A percentile compares a stretch with the other conserved stretches of the same genome.
Conservation (phyloP, 257 asterid genomes). For the Jacaranda copaia region DNA sequence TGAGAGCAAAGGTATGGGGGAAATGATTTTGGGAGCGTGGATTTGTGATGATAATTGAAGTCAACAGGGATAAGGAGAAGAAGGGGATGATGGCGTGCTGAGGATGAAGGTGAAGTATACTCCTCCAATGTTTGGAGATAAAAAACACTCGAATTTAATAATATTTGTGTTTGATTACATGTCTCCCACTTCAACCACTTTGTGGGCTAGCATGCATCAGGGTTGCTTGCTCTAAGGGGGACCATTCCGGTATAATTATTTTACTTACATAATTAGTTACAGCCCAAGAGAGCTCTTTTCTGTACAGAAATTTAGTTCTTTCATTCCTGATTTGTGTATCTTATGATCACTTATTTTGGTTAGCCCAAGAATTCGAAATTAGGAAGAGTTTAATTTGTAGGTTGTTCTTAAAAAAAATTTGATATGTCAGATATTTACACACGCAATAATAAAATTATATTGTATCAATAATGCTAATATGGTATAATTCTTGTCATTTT, state of each 20-base stretch:
- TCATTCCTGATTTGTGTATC: neutral
- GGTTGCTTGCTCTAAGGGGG: constrained; percentile 40
- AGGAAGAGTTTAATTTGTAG: neutral
- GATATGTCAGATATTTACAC: neutral
- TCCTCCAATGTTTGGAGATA: constrained; percentile 2
- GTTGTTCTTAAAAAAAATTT: no score
- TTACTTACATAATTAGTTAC: neutral
- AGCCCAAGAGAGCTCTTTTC: neutral
- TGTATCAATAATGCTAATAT: neutral
- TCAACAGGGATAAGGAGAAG: constrained; percentile 33
- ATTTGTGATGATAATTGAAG: constrained; percentile 35
- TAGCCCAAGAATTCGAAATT: neutral
- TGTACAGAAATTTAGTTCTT: neutral
- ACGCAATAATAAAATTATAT: neutral
- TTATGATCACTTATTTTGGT: neutral
- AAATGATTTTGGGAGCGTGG: constrained; percentile 48
- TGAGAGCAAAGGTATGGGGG: constrained; percentile 17
- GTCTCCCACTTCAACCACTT: constrained; percentile 49
- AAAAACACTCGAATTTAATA: neutral
- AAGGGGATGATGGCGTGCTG: constrained; percentile 31
- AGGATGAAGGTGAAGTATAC: constrained; percentile 13
- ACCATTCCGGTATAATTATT: constrained; percentile 33
- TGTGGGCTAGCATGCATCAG: constrained; percentile 39
- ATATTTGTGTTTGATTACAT: constrained; percentile 37
- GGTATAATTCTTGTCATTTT: no score